Base-by-base conservation (phyloP, 2,329 filamentous ascomycete genomes). In the Paraconiothyrium brasiliense region DNA sequence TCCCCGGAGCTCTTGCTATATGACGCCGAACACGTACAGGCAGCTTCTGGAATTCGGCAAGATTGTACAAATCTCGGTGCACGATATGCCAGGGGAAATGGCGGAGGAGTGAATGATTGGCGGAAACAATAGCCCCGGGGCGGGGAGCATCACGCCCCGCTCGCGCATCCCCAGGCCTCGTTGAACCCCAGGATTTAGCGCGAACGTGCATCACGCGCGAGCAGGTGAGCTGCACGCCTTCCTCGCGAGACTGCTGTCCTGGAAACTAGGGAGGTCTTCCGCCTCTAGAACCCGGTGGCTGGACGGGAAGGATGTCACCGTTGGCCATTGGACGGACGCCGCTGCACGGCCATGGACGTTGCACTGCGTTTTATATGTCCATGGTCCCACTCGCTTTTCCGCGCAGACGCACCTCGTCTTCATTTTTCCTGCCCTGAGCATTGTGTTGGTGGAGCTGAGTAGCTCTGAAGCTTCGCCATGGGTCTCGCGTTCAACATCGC, bases 401-500 rank as follows among this genome's bases (percentile, higher is more conserved):
- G 30, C 24, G 49, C 10, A 35, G 54, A 47, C 37, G 54, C 37
- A 30, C 20, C 22, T 37, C 41, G 37, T 55, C 22, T 52, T 47
- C 14, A 35, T 52, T 41, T 41, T 37, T 56, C 43, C 10, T 46
- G 37, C 16, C 16, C 14, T 43, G 5, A 24, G 24, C n/a, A 13
- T 34, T 16, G 13, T 43, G 24, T 35, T 9, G 43, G 13, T 27
- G 37, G 16, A 20, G 20, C 20, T 37, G 13, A 48, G 22, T 30
- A 57, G 54, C 44, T 57, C 54, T n/a, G 14, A 16, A 27, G n/a
- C 35, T 34, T 46, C 61, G 54, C 43, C 22, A 82, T 82, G 80
- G 80, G 80, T 52, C 75, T 77, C 58, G 48, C 76, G 49, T 83
- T 81, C 72, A 83, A 81, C 59, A 66, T 82, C 54, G 70, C 70